Conservation (phyloP, 345 rosid species). For the Combretum micranthum region DNA sequence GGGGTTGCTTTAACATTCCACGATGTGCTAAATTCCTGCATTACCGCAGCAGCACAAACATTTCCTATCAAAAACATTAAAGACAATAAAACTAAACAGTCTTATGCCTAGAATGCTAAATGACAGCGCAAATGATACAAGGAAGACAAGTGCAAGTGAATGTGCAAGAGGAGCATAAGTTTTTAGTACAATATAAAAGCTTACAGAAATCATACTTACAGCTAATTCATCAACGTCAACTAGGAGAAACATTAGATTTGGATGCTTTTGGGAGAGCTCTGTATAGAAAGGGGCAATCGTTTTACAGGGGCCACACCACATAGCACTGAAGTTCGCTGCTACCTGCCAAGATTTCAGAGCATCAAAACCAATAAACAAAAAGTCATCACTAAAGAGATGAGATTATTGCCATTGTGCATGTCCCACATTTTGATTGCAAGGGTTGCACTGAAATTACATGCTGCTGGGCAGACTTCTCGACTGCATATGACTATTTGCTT, state of each 20-base stretch:
- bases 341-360: slow-evolving; percentile 28
- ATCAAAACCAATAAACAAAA: not conserved
- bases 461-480: too few relatives aligned
- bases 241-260: slow-evolving; percentile 55
- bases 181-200: too few relatives aligned
- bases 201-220: slow-evolving; percentile 25
- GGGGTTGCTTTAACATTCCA: slow-evolving; percentile 89
- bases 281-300: slow-evolving; percentile 46
- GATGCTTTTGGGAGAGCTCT: slow-evolving; percentile 61
- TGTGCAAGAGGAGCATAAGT: too few relatives aligned
- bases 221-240: slow-evolving; percentile 74
- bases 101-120: too few relatives aligned
- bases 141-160: too few relatives aligned
- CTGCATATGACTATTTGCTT: too few relatives aligned
- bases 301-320: slow-evolving; percentile 87
- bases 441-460: too few relatives aligned
- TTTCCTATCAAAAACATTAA: too few relatives aligned
- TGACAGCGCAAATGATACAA: too few relatives aligned
- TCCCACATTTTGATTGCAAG: too few relatives aligned
- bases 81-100: too few relatives aligned
- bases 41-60: not conserved
- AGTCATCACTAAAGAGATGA: not conserved
- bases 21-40: slow-evolving; percentile 76
- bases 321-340: slow-evolving; percentile 74
- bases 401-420: not conserved